Evolutionary conservation across 768 basidiomycete genomes (phyloP), one percentile per base, ranked within the genome.

Genomic region (Boletus tylopilopsis): DNA sequence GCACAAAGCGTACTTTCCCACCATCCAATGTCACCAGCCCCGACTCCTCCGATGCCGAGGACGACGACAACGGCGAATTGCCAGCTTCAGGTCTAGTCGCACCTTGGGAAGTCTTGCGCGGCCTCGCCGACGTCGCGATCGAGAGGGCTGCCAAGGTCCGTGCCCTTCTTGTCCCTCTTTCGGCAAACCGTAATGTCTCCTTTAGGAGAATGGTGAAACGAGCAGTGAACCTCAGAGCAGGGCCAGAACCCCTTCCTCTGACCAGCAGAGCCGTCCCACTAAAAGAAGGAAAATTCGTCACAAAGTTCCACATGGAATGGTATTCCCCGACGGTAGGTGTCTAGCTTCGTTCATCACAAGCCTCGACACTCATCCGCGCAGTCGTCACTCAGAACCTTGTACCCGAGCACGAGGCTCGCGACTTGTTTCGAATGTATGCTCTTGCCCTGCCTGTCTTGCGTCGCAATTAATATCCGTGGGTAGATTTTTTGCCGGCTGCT

Each of bases 401-500:
- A 37, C 69, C 83, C 2, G 91, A 94, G 63, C 74, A 76, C 22
- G 92, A 96, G 63, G 94, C 91, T 3, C 82, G 84, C 50, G 87
- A 92, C 49, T 68, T 96, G 44, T 93, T 95, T 70, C 77, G 80
- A 62, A 87, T 94, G 91, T 94, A 55, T 50, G 10, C 21, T 22
- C 33, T 4, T 42, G 12, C 29, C 30, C 41, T 42, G 40, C 19
- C 37, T 29, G 19, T 24, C 27, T 29, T 58, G 51, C 36, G 52
- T 55, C 36, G 53, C 41, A 37, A 51, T 53, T 58, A 21, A 57
- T 25, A n/a, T 3, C 9, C 1, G 37, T 43, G 52, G 12, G 22
- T 54, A 95, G 93, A 65, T 95, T 90, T 68, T 96, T 89, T 67
- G 79, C 83, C 39, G 94, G 94, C n/a, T 95, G 93, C 63, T 92